Percentiles rank a stretch among this genome's conserved stretches.
phyloP scores from a whole-genome alignment of 768 basidiomycete species.

The Epithele typhae region DNA sequence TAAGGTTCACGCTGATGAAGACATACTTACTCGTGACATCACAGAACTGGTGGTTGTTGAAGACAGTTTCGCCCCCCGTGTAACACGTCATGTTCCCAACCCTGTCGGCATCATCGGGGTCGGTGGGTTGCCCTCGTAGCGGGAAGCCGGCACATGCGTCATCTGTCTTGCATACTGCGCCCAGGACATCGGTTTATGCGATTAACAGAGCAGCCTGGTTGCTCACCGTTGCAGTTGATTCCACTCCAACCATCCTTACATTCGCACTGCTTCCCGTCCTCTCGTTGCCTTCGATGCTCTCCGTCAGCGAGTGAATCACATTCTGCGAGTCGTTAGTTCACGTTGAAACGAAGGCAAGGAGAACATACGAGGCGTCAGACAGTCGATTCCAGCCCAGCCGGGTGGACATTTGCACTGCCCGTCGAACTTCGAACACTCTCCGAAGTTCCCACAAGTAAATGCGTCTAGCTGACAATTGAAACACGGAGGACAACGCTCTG shows the following conservation, averaged over 20 bases:
- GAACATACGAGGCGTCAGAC: slow-evolving; percentile 80
- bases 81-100: slow-evolving; percentile 86
- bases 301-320: slow-evolving; percentile 95
- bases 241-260: slow-evolving; percentile 96
- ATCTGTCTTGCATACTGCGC: slow-evolving; percentile 82
- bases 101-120: slow-evolving; percentile 31
- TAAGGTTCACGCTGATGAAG: background rate
- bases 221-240: slow-evolving; percentile 93
- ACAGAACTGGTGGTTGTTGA: slow-evolving; percentile 96
- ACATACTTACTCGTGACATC: slow-evolving; percentile 85
- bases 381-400: slow-evolving; percentile 98
- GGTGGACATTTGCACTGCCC: slow-evolving; percentile 96
- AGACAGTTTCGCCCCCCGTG: slow-evolving; percentile 89
- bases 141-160: slow-evolving; percentile 78
- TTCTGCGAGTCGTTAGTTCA: slow-evolving; percentile 42
- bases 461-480: slow-evolving; percentile 95
- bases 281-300: slow-evolving; percentile 74
- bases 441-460: slow-evolving; percentile 91
- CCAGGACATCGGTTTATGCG: no score
- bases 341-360: background rate
- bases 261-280: slow-evolving; percentile 70
- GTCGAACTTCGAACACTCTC: slow-evolving; percentile 84
- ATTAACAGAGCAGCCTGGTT: no score
- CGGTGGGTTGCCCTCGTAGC: slow-evolving; percentile 41
- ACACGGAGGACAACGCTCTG: slow-evolving; percentile 70